These are phyloP conservation scores for Cicer cuneatum DNA, from an alignment of 306 rosid genomes.

Conservation along the genomic window DNA sequence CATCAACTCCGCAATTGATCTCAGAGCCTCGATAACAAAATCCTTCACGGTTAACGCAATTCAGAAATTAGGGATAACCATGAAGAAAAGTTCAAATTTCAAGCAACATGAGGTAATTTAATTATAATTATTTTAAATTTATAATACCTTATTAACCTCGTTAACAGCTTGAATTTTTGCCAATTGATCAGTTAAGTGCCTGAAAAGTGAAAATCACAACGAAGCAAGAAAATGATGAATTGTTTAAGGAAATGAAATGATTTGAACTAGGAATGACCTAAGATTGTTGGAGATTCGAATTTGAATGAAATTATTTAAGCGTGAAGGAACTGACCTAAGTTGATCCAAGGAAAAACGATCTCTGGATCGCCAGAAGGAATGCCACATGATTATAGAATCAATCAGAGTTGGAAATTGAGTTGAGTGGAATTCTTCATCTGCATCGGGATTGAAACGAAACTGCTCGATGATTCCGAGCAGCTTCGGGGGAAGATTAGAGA, in stretches of 20 bases:
- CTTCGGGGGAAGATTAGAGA: conserved; percentile 36
- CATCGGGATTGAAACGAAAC: conserved; percentile 45
- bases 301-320: conserved; percentile 14
- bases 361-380: conserved; percentile 84
- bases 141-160: conserved; percentile 83
- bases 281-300: conserved; percentile 8
- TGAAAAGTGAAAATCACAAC: conserved; percentile 48
- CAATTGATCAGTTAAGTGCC: conserved; percentile 86
- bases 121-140: not conserved
- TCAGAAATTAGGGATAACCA: conserved; percentile 28
- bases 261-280: conserved; percentile 2
- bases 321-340: conserved; percentile 63
- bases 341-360: conserved; percentile 87
- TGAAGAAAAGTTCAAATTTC: conserved; percentile 1
- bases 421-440: conserved; percentile 47
- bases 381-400: conserved; percentile 82
- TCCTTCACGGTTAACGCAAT: conserved; percentile 61
- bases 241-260: not conserved
- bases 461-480: conserved; percentile 55
- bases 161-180: conserved; percentile 72
- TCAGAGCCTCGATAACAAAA: conserved; percentile 84
- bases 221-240: not conserved
- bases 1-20: conserved; percentile 93
- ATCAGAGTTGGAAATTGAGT: conserved; percentile 52
- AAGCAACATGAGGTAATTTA: conserved; percentile 25